Conservation (phyloP, 2,329 filamentous ascomycete genomes). For the Corynespora cassiicola region DNA sequence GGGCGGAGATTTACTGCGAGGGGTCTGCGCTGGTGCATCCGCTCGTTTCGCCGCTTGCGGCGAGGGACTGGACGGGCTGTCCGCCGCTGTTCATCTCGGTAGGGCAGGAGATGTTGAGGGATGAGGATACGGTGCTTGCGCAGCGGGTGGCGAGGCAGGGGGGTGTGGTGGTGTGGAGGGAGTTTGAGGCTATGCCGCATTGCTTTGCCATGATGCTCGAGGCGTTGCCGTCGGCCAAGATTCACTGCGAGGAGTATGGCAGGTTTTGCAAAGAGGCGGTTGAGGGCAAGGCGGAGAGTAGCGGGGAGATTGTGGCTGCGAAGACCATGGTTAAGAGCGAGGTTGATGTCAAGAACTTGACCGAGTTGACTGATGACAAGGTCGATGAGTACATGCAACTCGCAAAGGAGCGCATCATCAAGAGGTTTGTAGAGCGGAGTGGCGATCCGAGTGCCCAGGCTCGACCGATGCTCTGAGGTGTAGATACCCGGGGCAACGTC, state of each 20-base stretch:
- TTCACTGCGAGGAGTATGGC: slow-evolving; percentile 47
- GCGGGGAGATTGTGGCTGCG: slow-evolving; percentile 32
- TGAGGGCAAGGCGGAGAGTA: slow-evolving; percentile 25
- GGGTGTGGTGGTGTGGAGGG: slow-evolving; percentile 69
- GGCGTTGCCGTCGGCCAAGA: slow-evolving; percentile 25
- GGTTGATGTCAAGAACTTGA: slow-evolving; percentile 35
- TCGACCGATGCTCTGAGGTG: slow-evolving; percentile 14
- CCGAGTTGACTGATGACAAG: slow-evolving; percentile 37
- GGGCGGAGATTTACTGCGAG: slow-evolving; percentile 57
- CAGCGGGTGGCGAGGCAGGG: slow-evolving; percentile 62
- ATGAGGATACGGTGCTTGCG: slow-evolving; percentile 70
- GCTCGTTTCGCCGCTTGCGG: slow-evolving; percentile 68
- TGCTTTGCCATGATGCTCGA: slow-evolving; percentile 61
- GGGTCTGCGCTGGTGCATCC: slow-evolving; percentile 64
- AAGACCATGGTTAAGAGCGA: slow-evolving; percentile 34
- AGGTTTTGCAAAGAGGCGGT: slow-evolving; percentile 40
- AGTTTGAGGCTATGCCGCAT: slow-evolving; percentile 84
- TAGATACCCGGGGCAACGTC: too few relatives aligned
- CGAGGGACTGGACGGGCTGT: slow-evolving; percentile 63
- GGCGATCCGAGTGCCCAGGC: slow-evolving; percentile 6
- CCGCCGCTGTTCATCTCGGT: slow-evolving; percentile 73
- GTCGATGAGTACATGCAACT: slow-evolving; percentile 35
- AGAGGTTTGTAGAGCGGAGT: slow-evolving; percentile 8
- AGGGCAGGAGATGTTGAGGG: slow-evolving; percentile 75
- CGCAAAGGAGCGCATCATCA: slow-evolving; percentile 12